Evolutionary conservation across 73 alveolate genomes (phyloP).

Genomic region (Paramecium caudatum): DNA sequence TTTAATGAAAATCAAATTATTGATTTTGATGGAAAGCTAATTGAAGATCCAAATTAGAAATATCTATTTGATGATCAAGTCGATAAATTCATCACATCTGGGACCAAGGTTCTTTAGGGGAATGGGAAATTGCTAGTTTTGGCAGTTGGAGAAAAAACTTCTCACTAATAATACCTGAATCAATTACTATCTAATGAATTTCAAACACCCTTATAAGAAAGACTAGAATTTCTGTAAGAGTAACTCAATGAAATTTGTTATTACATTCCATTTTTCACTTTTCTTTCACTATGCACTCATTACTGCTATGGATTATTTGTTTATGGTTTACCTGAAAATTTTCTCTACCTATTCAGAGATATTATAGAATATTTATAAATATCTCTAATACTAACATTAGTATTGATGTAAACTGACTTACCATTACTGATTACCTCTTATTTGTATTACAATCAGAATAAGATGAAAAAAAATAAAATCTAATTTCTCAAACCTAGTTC

Average conservation of each 20-base stretch:
- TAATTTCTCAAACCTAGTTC: constrained; percentile 93
- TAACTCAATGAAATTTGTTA: constrained; percentile 90
- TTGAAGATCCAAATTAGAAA: background rate
- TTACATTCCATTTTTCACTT: constrained; percentile 85
- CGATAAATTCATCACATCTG: background rate
- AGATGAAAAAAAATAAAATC: constrained; percentile 94
- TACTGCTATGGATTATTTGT: constrained; percentile 73
- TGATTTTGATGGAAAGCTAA: background rate
- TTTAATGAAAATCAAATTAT: background rate
- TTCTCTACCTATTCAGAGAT: constrained; percentile 80
- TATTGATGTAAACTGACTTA: constrained; percentile 96
- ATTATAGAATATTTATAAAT: constrained; percentile 82
- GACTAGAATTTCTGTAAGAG: constrained; percentile 89
- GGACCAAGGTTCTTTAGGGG: background rate
- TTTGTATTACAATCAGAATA: constrained; percentile 88
- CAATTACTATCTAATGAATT: constrained; percentile 82
- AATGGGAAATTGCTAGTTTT: constrained; percentile 16
- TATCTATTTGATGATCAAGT: background rate
- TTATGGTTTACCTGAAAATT: constrained; percentile 53
- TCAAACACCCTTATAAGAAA: constrained; percentile 90
- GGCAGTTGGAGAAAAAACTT: constrained; percentile 20
- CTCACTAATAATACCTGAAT: constrained; percentile 49
- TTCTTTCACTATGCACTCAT: constrained; percentile 82
- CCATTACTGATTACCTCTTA: constrained; percentile 95
- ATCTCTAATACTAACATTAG: constrained; percentile 92